Percentiles rank a stretch among this genome's conserved stretches.
phyloP scores from a whole-genome alignment of 2,329 filamentous ascomycete genomes.

The Cryphonectria naterciae region DNA sequence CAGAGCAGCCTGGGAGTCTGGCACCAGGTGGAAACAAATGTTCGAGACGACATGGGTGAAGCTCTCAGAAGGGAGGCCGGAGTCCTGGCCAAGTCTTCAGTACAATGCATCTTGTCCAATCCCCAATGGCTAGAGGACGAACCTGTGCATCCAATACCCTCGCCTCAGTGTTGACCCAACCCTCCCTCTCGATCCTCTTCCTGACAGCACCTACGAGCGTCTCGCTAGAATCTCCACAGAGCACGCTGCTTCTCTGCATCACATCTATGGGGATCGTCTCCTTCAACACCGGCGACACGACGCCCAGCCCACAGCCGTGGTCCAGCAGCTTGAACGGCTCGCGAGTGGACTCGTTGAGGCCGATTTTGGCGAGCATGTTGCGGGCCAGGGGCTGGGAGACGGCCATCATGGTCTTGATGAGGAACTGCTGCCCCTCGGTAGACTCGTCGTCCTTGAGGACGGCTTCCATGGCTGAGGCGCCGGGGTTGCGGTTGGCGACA shows the following conservation, averaged over 20 bases:
- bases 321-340: constrained; percentile 51
- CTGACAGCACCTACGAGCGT: constrained; percentile 47
- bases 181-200: constrained; percentile 43
- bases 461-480: constrained; percentile 20
- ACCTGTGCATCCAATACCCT: constrained; percentile 53
- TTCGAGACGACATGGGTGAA: constrained; percentile 37
- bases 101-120: not conserved
- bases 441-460: constrained; percentile 13
- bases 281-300: constrained; percentile 52
- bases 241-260: constrained; percentile 48
- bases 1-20: constrained; percentile 35
- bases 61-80: constrained; percentile 29
- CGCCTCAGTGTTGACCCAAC: constrained; percentile 51
- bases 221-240: constrained; percentile 53
- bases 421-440: constrained; percentile 21
- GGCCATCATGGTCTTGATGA: constrained; percentile 22
- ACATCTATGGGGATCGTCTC: constrained; percentile 42
- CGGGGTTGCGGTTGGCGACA: not conserved
- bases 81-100: constrained; percentile 30
- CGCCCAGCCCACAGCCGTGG: constrained; percentile 57
- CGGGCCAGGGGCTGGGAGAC: constrained; percentile 34
- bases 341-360: constrained; percentile 33
- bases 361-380: constrained; percentile 39
- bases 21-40: constrained; percentile 36
- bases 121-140: constrained; percentile 25